Base-by-base conservation (phyloP, 208 protist species). In the Porcisia hertigi region DNA sequence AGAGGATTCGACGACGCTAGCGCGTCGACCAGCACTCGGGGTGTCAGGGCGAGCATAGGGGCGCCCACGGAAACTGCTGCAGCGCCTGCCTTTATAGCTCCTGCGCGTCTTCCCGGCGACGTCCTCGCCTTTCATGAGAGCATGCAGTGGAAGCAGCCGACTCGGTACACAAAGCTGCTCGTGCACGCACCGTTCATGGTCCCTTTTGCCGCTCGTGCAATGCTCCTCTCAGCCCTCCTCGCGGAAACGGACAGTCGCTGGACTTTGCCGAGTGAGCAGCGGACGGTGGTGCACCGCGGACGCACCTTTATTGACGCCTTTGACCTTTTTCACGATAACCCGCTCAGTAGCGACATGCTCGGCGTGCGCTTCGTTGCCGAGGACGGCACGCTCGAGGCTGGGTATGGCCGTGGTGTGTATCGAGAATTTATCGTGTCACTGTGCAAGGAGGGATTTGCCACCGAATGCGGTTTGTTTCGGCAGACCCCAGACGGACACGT, bases 361-460 rank as follows among this genome's bases (percentile, higher is more conserved):
- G 39, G 69, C 72, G 88, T 97, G 74, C 89, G 92, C 79, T 91
- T 94, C 71, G 64, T 69, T 57, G 78, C 67, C 75, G 69, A 82
- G 62, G 71, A 84, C 78, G 76, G 79, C 47, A 57, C 71, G 16
- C 45, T 92, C 43, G 96, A 98, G 83, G 85, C 84, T 12, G 97
- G 97, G 71, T 97, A 97, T 76, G 97, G 97, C 57, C 84, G 91
- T 16, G 97, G 97, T 43, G 93, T 98, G 41, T 98, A 98, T 75
- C 96, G 94, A 34, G 96, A 98, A 77, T 97, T 96, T 64, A 84
- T 98, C 52, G 81, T 88, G 8, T 83, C 82, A 59, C 75, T 98
- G 9, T 93, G 92, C 64, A 87, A 82, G 60, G 87, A 95, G 53
- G 94, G 93, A 34, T 98, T 98, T 80, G 84, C 85, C 0, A 75